Base-by-base conservation (phyloP, 2,329 filamentous ascomycete species). In the Penicillium verrucosum region DNA sequence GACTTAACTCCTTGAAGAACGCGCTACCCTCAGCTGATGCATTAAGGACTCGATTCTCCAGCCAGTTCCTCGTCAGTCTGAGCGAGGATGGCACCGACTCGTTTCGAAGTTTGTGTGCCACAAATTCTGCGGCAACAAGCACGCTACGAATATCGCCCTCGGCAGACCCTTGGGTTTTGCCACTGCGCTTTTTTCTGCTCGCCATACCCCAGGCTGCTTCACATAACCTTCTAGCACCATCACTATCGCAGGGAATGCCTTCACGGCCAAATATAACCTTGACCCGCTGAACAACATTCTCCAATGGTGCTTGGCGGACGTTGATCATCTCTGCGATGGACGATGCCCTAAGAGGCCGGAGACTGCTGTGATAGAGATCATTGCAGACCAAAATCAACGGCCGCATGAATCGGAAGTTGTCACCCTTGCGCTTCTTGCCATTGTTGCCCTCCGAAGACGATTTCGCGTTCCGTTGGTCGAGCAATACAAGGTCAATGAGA, bases 351-450 rank as follows among this genome's bases (percentile, higher is more conserved):
- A 99, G 80, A 0, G 90, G 92, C 29, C 92, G 85, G 40, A 99
- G 81, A 21, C 92, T 90, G 4, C 93, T 87, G 65, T 96, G 92
- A 69, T 99, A 99, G 1, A 97, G 86, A 72, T 99, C 95, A 67
- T 99, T 99, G 78, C 94, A 99, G 65, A 99, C 94, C 46, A 99
- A 80, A 49, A 99, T 91, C 30, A 99, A 80, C 0, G 94, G 94
- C 44, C 94, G 83, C 75, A 96, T 84, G 60, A 97, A 82, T 41
- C 89, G 85, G 70, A 99, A 99, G 57, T 87, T 88, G 67, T 97
- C 93, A 0, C 87, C 88, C 70, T 91, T 93, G 73, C 84, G 90
- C 58, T 80, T 75, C 41, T 65, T 72, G 42, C 63, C 62, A 11
- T 56, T 60, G 2, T 57, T 60, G 1, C 62, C 61, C 46, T 75